Percentiles rank a stretch among this genome's conserved stretches.
Conservation (phyloP, 83 land plant genomes). For the Thuja plicata region DNA sequence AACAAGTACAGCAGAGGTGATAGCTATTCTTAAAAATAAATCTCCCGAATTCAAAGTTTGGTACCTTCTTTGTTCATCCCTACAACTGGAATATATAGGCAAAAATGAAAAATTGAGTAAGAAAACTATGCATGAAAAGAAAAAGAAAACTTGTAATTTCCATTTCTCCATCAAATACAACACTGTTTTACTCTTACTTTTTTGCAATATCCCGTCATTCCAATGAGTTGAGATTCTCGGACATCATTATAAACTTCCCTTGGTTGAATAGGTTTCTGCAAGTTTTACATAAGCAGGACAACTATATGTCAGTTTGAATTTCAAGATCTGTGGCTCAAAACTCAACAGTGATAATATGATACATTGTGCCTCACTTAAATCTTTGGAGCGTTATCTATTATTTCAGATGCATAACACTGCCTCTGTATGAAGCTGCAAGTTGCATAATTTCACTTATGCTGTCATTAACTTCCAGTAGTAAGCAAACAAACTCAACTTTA, state of each 20-base stretch:
- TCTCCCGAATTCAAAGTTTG: neutral
- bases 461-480: neutral
- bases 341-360: neutral
- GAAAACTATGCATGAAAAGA: neutral
- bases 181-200: slow-evolving; percentile 33
- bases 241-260: slow-evolving; percentile 68
- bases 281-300: neutral
- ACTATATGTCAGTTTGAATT: neutral
- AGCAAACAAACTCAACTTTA: neutral
- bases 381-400: neutral
- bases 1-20: neutral
- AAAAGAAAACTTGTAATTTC: neutral
- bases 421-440: neutral
- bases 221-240: slow-evolving; percentile 86
- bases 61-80: neutral
- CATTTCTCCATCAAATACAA: neutral
- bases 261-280: slow-evolving; percentile 94
- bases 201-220: slow-evolving; percentile 88
- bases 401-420: neutral
- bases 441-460: neutral
- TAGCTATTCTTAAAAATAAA: neutral
- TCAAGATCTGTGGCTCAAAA: neutral
- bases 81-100: neutral
- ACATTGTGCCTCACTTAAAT: neutral
- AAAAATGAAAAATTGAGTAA: neutral